Evolutionary conservation across 2,329 filamentous ascomycete genomes (phyloP), one percentile per base, ranked within the genome.

Genomic region (Paracoccidioides lutzii): DNA sequence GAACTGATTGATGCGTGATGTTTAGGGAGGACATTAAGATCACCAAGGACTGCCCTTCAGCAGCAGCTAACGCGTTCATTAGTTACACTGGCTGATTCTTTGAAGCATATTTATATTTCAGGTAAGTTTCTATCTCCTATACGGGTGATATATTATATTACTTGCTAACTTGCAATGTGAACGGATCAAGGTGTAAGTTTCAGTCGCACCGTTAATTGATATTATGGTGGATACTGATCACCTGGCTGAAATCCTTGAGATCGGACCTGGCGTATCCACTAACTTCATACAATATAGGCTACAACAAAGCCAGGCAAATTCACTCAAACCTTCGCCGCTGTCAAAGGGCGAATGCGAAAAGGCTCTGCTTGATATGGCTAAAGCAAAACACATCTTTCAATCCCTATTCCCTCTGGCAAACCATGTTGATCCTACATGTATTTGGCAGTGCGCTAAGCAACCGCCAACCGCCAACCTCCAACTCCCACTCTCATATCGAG

Each of bases 81-180:
- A n/a, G n/a, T n/a, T 0, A 66, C 66, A 0, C 68, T 83, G 10
- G 70, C 76, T 2, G 64, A 74, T 43, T 78, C 81, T 0, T 83
- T 89, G 68, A 81, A 80, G 53, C 90, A 89, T 67, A 75, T 89
- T 59, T 85, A 82, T 64, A 78, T 90, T 35, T 89, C 85, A 0
- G 85, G 83, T 51, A 70, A 74, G 53, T 4, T 43, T 41, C 15
- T 14, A 22, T 5, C 12, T 52, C 32, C 10, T 81, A 81, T n/a
- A 28, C 28, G n/a, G 22, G 9, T 44, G 30, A 33, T 33, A 33
- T 48, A n/a, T n/a, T n/a, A n/a, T 5, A 22, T 14, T 9, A n/a
- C 5, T 5, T 43, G 32, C 51, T 44, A 43, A 53, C 10, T n/a
- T 5, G 3, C 9, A 9, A 15, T 22, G 3, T 8, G n/a, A 37